Evolutionary conservation across 768 basidiomycete genomes (phyloP), one percentile per base, ranked within the genome.

Genomic region (Rhodosporidiobolus odoratus): DNA sequence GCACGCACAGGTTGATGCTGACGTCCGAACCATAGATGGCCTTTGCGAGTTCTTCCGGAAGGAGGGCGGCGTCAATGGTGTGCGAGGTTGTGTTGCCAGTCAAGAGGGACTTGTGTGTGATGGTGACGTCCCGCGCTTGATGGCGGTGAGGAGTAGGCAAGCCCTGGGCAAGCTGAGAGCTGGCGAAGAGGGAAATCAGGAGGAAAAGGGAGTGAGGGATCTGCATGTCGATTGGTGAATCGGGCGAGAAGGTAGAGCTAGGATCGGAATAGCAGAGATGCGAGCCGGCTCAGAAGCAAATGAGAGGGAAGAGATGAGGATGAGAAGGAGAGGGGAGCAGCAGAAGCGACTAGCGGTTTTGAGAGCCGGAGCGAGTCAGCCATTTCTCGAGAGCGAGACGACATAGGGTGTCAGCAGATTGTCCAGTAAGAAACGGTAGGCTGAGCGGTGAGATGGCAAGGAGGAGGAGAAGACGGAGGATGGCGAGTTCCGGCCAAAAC

Each of bases 1-100:
- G 41, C 32, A 58, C 72, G 37, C 32, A 73, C 72, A 74, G 58
- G 69, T 74, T 74, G 73, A 74, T 74, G 73, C 70, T 74, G 58
- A 74, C 40, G 52, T 74, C 68, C 56, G n/a, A 50, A n/a, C 69
- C 73, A 2, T 62, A 65, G 56, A 74, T 59, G 15, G 68, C 73
- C 32, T 25, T 9, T 1, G 65, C 66, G 52, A 74, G 65, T 34
- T 64, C 68, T 8, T 58, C 60, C 2, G 61, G 54, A 12, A 74
- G 59, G 47, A 58, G 30, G 10, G 65, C 41, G 27, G 61, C 50
- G 34, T 70, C 48, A 63, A 74, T 67, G 21, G 62, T 57, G 66
- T 74, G 68, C 2, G 65, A 61, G 12, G 59, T 45, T 41, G 66
- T 50, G 10, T 68, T 65, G 30, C 69, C 69, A 48, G 62, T 69